phyloP scores from a whole-genome alignment of 2,329 filamentous ascomycete species.

The Zopfia rhizophila region DNA sequence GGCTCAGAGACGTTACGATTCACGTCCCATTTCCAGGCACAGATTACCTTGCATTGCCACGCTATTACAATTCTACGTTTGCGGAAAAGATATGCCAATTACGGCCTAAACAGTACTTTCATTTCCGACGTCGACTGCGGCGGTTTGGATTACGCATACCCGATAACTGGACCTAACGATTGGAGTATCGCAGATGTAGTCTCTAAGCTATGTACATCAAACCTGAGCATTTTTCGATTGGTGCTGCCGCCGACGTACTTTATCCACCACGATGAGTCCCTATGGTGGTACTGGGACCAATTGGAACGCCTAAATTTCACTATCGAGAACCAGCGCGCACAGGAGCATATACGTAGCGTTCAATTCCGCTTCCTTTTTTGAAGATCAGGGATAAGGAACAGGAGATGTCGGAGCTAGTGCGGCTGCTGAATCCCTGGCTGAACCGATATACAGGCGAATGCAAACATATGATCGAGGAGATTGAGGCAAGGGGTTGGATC shows the following conservation, averaged over 20 bases:
- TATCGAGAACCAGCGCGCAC: neutral
- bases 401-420: no score
- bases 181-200: constrained; percentile 1
- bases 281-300: constrained; percentile 5
- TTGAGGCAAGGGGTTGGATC: constrained; percentile 1
- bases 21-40: constrained; percentile 9
- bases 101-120: neutral
- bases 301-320: neutral
- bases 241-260: constrained; percentile 10
- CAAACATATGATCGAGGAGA: constrained; percentile 1
- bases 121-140: neutral
- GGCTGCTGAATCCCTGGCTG: neutral
- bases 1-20: constrained; percentile 3
- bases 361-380: constrained; percentile 4
- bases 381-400: constrained; percentile 3
- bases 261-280: neutral
- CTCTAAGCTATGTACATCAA: neutral
- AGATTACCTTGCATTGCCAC: constrained; percentile 2
- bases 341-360: neutral
- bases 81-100: neutral
- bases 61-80: neutral
- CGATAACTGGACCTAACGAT: constrained; percentile 1
- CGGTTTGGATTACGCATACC: neutral
- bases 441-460: neutral
- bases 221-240: neutral